Base-by-base conservation (phyloP, 495 filamentous ascomycete species). In the Geopyxis carbonaria region DNA sequence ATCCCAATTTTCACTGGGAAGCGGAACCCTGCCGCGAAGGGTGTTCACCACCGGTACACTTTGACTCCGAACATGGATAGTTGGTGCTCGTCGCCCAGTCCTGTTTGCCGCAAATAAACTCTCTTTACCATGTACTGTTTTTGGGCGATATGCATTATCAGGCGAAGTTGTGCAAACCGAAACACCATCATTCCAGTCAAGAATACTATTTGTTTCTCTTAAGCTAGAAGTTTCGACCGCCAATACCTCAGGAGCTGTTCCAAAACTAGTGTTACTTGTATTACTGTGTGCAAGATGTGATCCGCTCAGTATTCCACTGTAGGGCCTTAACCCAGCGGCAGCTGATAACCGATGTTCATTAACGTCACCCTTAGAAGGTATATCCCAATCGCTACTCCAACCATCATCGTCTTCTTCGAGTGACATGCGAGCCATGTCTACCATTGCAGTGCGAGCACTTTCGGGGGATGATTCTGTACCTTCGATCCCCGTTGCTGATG, bases 111-210 rank as follows among this genome's bases (percentile, higher is more conserved):
- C 21, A 6, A 36, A 15, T 11, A 7, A 13, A 69, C 51, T 49
- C 57, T 93, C 83, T 59, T 91, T 94, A 2, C 80, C 84, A 61
- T 94, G 86, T 28, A 91, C 80, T 8, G 85, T 93, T 44, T 78
- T 78, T 8, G 89, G 87, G 39, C 87, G 70, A 31, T 68, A 64
- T 30, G 75, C 70, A 16, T 68, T 61, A 31, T 73, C 66, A n/a
- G 9, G 22, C 10, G 38, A 41, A 8, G 9, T 25, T 59, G 37
- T 16, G 28, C 27, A 34, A 66, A 65, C 25, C 59, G 63, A 50
- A 31, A 63, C 59, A 11, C 51, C 55, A 31, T 72, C 69, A 27
- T 43, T 53, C 51, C 51, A 54, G 28, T 54, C 51, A 14, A 54
- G 29, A 18, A 54, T 54, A 20, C 51, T 54, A 20, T 51, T 53